Base-by-base conservation (phyloP, 2,329 filamentous ascomycete genomes). In the Arthrobotrys megalospora region DNA sequence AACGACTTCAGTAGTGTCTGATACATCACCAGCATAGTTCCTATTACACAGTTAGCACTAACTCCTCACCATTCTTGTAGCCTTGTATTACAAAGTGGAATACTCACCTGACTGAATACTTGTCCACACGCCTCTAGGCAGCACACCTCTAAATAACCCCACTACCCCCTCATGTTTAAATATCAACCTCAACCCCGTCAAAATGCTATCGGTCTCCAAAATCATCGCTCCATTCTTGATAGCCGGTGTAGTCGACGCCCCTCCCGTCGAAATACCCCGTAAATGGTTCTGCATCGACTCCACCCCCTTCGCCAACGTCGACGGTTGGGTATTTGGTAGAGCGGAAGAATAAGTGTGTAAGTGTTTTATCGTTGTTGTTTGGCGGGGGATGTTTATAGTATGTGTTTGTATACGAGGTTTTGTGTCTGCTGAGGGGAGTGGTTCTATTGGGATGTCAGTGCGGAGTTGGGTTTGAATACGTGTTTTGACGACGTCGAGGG, bases 401-500 rank as follows among this genome's bases (percentile, higher is more conserved):
- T 48, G 82, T 65, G n/a, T 80, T 80, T 41, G 80, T 47, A 80
- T 79, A 1, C 55, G 63, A 55, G 60, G 82, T 83, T 47, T 80
- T 48, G 24, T 71, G 21, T 66, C 73, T 1, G 73, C 73, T 5
- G 73, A 71, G 12, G 67, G 67, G 12, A 76, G 52, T 12, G 82
- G 65, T 16, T 82, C 81, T 1, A 84, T 81, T 3, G 84, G 82
- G 4, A 84, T 81, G 7, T 86, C 85, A 0, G 88, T 87, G 80
- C 90, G 90, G 64, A 96, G 89, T 84, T 99, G 96, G 0, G 96
- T 99, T 84, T 99, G 96, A 38, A 97, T 91, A 67, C 96, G 89
- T 0, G 96, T 99, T 86, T 99, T 99, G 79, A 99, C 95, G 5
- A 99, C 96, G 82, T 99, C 96, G 7, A 99, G 89, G 0, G 96